phyloP scores from a whole-genome alignment of 2,329 filamentous ascomycete genomes.

The Ascosphaera apis region DNA sequence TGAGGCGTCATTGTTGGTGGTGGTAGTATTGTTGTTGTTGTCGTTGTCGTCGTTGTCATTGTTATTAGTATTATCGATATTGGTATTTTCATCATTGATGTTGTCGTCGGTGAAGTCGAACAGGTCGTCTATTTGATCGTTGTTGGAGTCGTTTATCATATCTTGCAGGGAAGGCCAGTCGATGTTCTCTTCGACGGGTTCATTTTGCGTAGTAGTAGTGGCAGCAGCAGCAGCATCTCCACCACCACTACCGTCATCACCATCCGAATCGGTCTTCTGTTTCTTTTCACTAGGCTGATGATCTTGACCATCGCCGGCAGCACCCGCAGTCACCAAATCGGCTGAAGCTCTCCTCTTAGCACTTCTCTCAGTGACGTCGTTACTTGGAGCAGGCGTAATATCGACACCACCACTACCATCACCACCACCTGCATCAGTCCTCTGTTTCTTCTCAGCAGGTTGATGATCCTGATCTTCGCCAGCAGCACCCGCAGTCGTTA shows the following conservation, averaged over 20 bases:
- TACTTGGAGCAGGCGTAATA: conserved; percentile 4
- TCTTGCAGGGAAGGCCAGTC: conserved; percentile 11
- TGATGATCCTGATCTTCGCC: too few relatives aligned
- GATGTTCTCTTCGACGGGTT: conserved; percentile 4
- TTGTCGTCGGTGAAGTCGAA: conserved; percentile 14
- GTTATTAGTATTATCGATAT: conserved; percentile 1
- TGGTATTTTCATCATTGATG: conserved; percentile 11
- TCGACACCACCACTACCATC: conserved; percentile 3
- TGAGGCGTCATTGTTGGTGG: conserved; percentile 2
- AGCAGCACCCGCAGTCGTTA: not conserved
- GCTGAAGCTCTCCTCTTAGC: not conserved
- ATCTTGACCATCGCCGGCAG: too few relatives aligned
- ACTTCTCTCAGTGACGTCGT: not conserved
- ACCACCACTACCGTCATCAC: conserved; percentile 2
- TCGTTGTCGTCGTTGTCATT: not conserved
- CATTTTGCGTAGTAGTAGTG: not conserved
- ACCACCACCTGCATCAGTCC: not conserved
- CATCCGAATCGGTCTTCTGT: too few relatives aligned
- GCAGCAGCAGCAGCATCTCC: conserved; percentile 1
- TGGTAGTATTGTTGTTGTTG: conserved; percentile 2
- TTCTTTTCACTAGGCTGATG: too few relatives aligned
- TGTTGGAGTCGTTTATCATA: conserved; percentile 13
- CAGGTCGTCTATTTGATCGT: conserved; percentile 14
- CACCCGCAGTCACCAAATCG: not conserved
- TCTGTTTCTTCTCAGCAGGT: too few relatives aligned